Evolutionary conservation across 176 grass and related monocot genomes (phyloP), one percentile per base, ranked within the genome.

Genomic region (Ananas comosus): DNA sequence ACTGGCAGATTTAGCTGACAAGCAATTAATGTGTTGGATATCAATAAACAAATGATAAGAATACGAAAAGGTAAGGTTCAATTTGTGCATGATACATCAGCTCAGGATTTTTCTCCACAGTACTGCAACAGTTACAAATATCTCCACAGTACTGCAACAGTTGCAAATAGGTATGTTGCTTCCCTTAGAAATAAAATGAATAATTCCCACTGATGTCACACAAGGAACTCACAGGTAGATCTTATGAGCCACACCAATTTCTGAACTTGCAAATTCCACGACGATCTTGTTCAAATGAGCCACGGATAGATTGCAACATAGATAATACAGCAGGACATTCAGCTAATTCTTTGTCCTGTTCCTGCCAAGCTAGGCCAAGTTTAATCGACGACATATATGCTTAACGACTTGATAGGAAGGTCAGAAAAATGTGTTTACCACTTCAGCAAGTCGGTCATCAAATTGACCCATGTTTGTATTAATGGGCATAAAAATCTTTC

Each of bases 201-300:
- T 42, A 42, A 42, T 42, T 42, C 7, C 33, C 33, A 42, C 33
- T 8, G 33, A 42, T 5, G 1, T 42, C 33, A 42, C 33, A 42
- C 4, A 42, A 42, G 33, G 33, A 42, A 42, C 33, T 42, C n/a
- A 61, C 16, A 61, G 21, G 22, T 48, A 49, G 51, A 23, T 2
- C 67, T 76, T 80, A 80, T 59, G 73, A 83, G 50, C 73, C 23
- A 63, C 64, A 79, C 84, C 86, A 86, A 75, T 72, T 97, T 81
- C 86, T 83, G 74, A 88, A 90, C 74, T 88, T 92, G 82, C 89
- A 97, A 77, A 97, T 90, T 73, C 94, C 89, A 51, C 89, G 83
- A 53, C 82, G 86, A 13, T 84, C 90, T 78, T 83, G 33, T 4
- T 72, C 74, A 85, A 92, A 90, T 1, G 94, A 97, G 50, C 80